Base-by-base conservation (phyloP, 495 filamentous ascomycete genomes). In the Cetradonia linearis region DNA sequence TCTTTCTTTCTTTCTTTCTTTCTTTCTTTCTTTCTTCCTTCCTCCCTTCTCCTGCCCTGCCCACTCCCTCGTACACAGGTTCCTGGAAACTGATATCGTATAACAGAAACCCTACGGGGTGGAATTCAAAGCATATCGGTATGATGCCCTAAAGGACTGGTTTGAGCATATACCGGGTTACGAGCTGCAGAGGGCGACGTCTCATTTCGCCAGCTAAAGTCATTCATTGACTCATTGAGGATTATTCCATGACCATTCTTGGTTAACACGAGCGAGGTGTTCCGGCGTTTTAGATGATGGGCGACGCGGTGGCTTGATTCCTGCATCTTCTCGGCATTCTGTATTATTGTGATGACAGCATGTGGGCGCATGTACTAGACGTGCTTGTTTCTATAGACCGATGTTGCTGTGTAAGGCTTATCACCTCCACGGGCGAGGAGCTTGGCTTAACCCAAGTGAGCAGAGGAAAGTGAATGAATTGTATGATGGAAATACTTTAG, bases 41-140 rank as follows among this genome's bases (percentile, higher is more conserved):
- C n/a, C n/a, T n/a, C n/a, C n/a, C n/a, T n/a, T n/a, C n/a, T n/a
- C n/a, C n/a, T n/a, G n/a, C n/a, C n/a, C n/a, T n/a, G n/a, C n/a
- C n/a, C n/a, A n/a, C n/a, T 36, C 33, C 20, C 42, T 46, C 9
- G 0, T 46, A 46, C 2, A 44, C 11, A 5, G 5, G 11, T 18
- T 1, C 38, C 38, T n/a, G n/a, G n/a, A n/a, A n/a, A n/a, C n/a
- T n/a, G n/a, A 18, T 40, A 0, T 4, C 38, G 38, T 18, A 40
- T 18, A 9, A 40, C 14, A 77, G 61, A 97, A 96, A 77, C 93
- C 93, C 4, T 98, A 98, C 66, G 93, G 93, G 0, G 91, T 96
- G 59, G 93, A 94, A 52, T 96, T 96, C 71, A 89, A 89, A 69
- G 92, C 91, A 1, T 97, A 95, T 74, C 79, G 81, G 53, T 96